Conservation (phyloP, 1,139 yeast species). For the Zygoascus sp. region DNA sequence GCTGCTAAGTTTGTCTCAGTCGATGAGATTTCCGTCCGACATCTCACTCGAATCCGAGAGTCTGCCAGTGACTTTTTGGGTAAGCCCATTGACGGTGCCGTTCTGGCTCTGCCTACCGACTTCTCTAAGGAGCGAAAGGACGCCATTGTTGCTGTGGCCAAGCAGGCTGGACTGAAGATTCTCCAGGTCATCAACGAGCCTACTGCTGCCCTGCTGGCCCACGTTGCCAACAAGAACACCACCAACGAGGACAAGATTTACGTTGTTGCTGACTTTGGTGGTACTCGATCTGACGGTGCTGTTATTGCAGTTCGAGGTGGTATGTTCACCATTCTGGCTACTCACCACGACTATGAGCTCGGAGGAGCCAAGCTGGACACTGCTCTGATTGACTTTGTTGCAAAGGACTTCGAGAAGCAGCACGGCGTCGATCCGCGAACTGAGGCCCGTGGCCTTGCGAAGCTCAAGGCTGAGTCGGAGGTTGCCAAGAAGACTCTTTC, state of each 20-base stretch:
- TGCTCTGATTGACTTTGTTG: constrained; percentile 75
- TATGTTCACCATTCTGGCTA: constrained; percentile 79
- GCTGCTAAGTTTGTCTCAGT: constrained; percentile 52
- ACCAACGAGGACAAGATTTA: constrained; percentile 70
- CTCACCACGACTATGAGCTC: constrained; percentile 74
- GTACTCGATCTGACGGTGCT: constrained; percentile 94
- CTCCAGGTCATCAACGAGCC: constrained; percentile 92
- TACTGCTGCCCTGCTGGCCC: constrained; percentile 83
- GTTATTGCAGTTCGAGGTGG: constrained; percentile 93
- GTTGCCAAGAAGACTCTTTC: constrained; percentile 88
- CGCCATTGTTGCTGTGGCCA: constrained; percentile 58
- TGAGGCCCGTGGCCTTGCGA: constrained; percentile 81
- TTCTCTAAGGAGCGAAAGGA: constrained; percentile 69
- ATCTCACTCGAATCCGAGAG: constrained; percentile 69
- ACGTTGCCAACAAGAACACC: constrained; percentile 38
- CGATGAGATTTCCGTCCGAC: constrained; percentile 78
- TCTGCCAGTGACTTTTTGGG: constrained; percentile 96
- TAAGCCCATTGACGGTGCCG: constrained; percentile 72
- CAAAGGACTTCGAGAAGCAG: constrained; percentile 92
- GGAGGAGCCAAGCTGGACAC: constrained; percentile 88
- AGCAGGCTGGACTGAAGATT: constrained; percentile 70
- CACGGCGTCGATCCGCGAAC: constrained; percentile 74
- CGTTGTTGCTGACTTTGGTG: constrained; percentile 96
- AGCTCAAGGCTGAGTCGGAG: constrained; percentile 79
- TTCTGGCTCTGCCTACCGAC: constrained; percentile 87